A percentile compares a stretch with the other conserved stretches of the same genome.
phyloP scores from a whole-genome alignment of 179 eudicot genomes.

The Amaranthus tricolor region DNA sequence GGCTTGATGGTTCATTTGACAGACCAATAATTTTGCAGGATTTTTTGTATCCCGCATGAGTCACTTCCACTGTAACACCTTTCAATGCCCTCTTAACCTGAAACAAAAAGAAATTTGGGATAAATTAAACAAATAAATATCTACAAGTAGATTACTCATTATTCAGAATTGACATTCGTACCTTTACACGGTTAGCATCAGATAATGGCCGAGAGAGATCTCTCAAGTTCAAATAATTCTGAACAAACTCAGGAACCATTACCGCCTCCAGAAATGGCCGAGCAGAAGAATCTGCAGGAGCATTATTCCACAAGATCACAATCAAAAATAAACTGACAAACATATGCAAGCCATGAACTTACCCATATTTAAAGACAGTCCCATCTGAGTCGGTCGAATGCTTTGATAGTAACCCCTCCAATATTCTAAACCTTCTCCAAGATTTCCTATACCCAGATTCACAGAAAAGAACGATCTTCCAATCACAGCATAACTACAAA shows the following conservation, averaged over 20 bases:
- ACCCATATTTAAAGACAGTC: constrained; percentile 60
- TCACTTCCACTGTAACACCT: constrained; percentile 12
- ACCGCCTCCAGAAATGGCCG: constrained; percentile 13
- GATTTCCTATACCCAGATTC: constrained; percentile 28
- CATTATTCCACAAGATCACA: neutral
- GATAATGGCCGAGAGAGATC: neutral
- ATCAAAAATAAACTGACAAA: neutral
- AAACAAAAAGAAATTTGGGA: neutral
- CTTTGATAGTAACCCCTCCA: constrained; percentile 68
- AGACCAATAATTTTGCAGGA: constrained; percentile 19
- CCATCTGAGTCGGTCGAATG: constrained; percentile 70
- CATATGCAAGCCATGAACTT: neutral
- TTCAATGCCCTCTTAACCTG: constrained; percentile 14
- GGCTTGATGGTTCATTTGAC: constrained; percentile 12
- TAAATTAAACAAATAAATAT: neutral
- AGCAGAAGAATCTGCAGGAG: constrained; percentile 11
- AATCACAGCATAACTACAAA: constrained; percentile 37
- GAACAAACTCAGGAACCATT: constrained; percentile 5
- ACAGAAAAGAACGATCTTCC: constrained; percentile 51
- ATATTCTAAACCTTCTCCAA: constrained; percentile 42
- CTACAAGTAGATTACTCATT: neutral
- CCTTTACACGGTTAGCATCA: constrained; percentile 10
- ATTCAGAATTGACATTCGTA: neutral
- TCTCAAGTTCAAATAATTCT: neutral
- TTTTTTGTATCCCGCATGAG: constrained; percentile 9